A percentile compares a stretch with the other conserved stretches of the same genome.
Evolutionary conservation across 2,329 filamentous ascomycete species (phyloP).

Genomic region (Fusarium bactridioides): DNA sequence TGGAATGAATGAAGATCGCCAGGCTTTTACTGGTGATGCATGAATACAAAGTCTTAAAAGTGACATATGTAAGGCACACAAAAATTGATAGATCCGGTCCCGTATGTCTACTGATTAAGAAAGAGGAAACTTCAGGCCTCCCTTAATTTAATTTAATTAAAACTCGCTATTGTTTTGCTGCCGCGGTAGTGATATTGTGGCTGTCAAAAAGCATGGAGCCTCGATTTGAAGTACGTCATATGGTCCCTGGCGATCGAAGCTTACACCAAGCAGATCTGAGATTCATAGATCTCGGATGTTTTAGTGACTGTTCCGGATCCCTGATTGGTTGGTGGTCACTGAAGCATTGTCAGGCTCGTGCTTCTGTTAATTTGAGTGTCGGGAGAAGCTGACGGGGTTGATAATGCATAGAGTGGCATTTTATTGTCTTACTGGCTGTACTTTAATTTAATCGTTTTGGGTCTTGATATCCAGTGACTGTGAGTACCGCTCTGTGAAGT

Average conservation of each 20-base stretch:
- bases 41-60: neutral
- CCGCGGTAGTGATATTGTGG: slow-evolving; percentile 37
- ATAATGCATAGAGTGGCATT: neutral
- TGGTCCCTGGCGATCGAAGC: slow-evolving; percentile 43
- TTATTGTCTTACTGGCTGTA: neutral
- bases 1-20: neutral
- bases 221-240: slow-evolving; percentile 47
- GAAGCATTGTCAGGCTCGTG: neutral
- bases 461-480: too few relatives aligned
- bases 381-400: neutral
- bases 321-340: slow-evolving; percentile 7
- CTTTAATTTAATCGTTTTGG: neutral
- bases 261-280: slow-evolving; percentile 33
- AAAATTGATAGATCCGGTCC: neutral
- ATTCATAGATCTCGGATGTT: slow-evolving; percentile 8
- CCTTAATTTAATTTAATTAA: neutral
- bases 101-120: neutral
- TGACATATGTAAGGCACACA: slow-evolving; percentile 6
- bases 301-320: neutral
- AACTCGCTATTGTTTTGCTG: slow-evolving; percentile 11
- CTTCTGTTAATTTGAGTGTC: neutral
- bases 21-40: neutral
- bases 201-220: slow-evolving; percentile 17
- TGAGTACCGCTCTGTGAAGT: neutral
- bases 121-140: neutral